These are phyloP conservation scores for Xanthoconium purpureum DNA, from an alignment of 768 basidiomycete species.

Conservation along the genomic window DNA sequence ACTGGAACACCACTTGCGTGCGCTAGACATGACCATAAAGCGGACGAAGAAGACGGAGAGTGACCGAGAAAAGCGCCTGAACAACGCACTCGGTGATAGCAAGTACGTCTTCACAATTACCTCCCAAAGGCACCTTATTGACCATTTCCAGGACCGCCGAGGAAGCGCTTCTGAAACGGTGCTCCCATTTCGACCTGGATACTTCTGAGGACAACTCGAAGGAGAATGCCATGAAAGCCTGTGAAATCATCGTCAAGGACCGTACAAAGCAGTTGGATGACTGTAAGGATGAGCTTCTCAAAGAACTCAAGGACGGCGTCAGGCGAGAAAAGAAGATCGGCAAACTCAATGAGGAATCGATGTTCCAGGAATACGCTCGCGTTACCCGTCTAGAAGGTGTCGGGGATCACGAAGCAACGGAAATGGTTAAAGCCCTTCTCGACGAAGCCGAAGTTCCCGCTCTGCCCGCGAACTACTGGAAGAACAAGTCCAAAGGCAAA, in stretches of 20 bases:
- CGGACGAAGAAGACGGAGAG: slow-evolving; percentile 66
- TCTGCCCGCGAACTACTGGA: slow-evolving; percentile 30
- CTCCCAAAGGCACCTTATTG: neutral
- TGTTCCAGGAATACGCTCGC: slow-evolving; percentile 77
- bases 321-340: slow-evolving; percentile 68
- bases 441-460: slow-evolving; percentile 54
- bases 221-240: slow-evolving; percentile 84
- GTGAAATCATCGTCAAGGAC: slow-evolving; percentile 85
- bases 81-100: slow-evolving; percentile 85
- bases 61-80: slow-evolving; percentile 86
- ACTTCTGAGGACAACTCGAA: slow-evolving; percentile 46
- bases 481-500: slow-evolving; percentile 45
- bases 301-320: slow-evolving; percentile 62
- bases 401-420: slow-evolving; percentile 74
- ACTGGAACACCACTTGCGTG: slow-evolving; percentile 87
- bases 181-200: slow-evolving; percentile 91
- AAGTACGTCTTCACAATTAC: slow-evolving; percentile 42
- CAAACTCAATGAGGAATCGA: slow-evolving; percentile 61
- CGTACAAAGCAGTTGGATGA: slow-evolving; percentile 76
- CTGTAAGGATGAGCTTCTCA: slow-evolving; percentile 70
- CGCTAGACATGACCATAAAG: slow-evolving; percentile 79
- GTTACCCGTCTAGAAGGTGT: slow-evolving; percentile 61
- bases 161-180: slow-evolving; percentile 91
- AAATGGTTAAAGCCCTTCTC: slow-evolving; percentile 55
- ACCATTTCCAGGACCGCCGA: slow-evolving; percentile 64